Base-by-base conservation (phyloP, 495 filamentous ascomycete species). In the Clavariopsis aquatica region DNA sequence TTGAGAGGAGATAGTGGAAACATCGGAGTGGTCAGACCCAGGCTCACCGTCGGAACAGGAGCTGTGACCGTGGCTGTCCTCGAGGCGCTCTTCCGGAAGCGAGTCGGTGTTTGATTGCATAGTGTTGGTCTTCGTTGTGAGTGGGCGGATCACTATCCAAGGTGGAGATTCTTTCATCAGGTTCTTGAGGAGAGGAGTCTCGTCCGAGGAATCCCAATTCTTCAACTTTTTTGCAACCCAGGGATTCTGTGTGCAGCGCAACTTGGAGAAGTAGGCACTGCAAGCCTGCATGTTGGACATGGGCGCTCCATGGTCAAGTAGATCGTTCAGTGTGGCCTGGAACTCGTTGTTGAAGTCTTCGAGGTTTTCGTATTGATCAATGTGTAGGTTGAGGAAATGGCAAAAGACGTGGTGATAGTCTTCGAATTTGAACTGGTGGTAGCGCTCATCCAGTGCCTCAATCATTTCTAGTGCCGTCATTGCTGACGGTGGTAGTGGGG, bases 321-420 rank as follows among this genome's bases (percentile, higher is more conserved):
- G 19, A 17, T 70, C 68, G 13, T 64, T 57, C 15, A 70, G 26
- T 17, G 60, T 64, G 0, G 55, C 54, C 17, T 34, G 53, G 45
- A 62, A 70, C 56, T 70, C 68, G 23, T 22, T 34, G 46, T 70
- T 63, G 68, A 70, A 70, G 7, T 63, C 68, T 27, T 67, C 68
- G 15, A 70, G 51, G 43, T 34, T 63, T 19, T 31, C n/a, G 52
- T 55, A 70, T 24, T 66, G 59, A 43, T 70, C 68, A 52, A 70
- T 66, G 64, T 70, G 64, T 0, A 70, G 55, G 56, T 70, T 70
- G 12, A 70, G 68, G 31, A 70, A 70, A 51, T 66, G 60, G 64
- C 68, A 66, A 49, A 64, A 70, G 12, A 52, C 49, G 52, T 70
- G 68, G 34, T 70, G 68, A 47, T 70, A 70, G 52, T 70, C 68